Evolutionary conservation across 169 alveolate genomes (phyloP).

Genomic region (Theileria annulata): DNA sequence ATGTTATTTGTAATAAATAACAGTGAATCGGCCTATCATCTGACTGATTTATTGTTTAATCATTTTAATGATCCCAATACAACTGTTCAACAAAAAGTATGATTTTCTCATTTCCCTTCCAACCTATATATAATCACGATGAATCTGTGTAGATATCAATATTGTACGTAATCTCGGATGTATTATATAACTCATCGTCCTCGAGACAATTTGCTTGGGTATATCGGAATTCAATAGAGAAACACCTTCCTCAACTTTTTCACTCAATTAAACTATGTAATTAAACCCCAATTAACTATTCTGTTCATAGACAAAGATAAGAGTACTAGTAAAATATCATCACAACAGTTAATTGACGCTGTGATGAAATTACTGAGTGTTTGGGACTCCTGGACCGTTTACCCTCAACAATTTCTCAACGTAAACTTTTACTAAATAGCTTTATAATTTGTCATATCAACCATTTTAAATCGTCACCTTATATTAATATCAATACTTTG

Average conservation of each 20-base stretch:
- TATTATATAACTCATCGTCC: slow-evolving; percentile 56
- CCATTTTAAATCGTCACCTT: background rate
- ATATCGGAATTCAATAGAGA: slow-evolving; percentile 45
- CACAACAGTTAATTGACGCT: slow-evolving; percentile 38
- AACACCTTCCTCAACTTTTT: slow-evolving; percentile 57
- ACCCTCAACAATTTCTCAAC: slow-evolving; percentile 32
- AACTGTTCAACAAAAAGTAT: slow-evolving; percentile 40
- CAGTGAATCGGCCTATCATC: slow-evolving; percentile 64
- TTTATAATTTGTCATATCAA: too few relatives aligned
- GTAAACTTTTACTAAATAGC: background rate
- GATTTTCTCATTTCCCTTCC: background rate
- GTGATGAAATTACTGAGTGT: slow-evolving; percentile 16
- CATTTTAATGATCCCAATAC: slow-evolving; percentile 22
- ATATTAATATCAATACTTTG: background rate
- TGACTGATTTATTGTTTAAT: slow-evolving; percentile 40
- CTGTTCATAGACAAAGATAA: slow-evolving; percentile 11
- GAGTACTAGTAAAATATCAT: slow-evolving; percentile 52
- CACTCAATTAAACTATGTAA: slow-evolving; percentile 20
- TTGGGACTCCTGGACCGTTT: slow-evolving; percentile 61
- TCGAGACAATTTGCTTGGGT: slow-evolving; percentile 58
- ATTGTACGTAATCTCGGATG: slow-evolving; percentile 55
- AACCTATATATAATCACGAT: background rate
- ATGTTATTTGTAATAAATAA: slow-evolving; percentile 61
- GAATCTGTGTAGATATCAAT: slow-evolving; percentile 33
- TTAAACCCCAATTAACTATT: background rate